Evolutionary conservation across 257 asterid species (phyloP), one percentile per base, ranked within the genome.

Genomic region (Anisodus tanguticus): DNA sequence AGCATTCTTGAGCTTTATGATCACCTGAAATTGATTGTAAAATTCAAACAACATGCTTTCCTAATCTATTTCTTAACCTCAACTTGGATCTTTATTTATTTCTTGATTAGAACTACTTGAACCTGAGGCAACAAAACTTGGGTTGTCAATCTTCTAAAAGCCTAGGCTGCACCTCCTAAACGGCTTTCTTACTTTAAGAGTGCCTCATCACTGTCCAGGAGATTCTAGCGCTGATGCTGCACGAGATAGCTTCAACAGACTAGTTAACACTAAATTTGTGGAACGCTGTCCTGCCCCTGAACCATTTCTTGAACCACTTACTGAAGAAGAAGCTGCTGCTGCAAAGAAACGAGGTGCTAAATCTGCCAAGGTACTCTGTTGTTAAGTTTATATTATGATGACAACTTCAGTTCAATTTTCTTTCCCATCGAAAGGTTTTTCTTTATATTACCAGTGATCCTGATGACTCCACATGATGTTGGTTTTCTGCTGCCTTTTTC

Each of bases 271-370:
- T 58, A 89, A 92, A 76, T 93, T 92, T 85, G 87, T 96, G 87
- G 99, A 96, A 87, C 95, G 95, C 12, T 94, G 99, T 80, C 99
- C 99, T 26, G 94, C 90, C 80, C 96, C 98, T 83, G 97, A 89
- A 60, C 98, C 98, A 81, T 88, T 89, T 89, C 90, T 92, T 84
- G 88, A 84, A 60, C 94, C 94, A 86, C 88, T 91, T 54, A 5
- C 86, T 86, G 94, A 87, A 76, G 97, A 87, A n/a, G 11, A 51
- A 83, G 58, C 88, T 70, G 82, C 88, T 70, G 82, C 89, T 62
- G 87, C 91, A 49, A 89, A 85, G 87, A 91, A 86, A 89, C 88
- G 87, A 84, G 87, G 86, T n/a, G 80, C 90, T 84, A 94, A 86
- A 88, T 77, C 88, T 59, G 81, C 88, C 67, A 91, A 93, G 98